Evolutionary conservation across 2,329 filamentous ascomycete genomes (phyloP), one percentile per base, ranked within the genome.

Genomic region (Paraphoma sp.): DNA sequence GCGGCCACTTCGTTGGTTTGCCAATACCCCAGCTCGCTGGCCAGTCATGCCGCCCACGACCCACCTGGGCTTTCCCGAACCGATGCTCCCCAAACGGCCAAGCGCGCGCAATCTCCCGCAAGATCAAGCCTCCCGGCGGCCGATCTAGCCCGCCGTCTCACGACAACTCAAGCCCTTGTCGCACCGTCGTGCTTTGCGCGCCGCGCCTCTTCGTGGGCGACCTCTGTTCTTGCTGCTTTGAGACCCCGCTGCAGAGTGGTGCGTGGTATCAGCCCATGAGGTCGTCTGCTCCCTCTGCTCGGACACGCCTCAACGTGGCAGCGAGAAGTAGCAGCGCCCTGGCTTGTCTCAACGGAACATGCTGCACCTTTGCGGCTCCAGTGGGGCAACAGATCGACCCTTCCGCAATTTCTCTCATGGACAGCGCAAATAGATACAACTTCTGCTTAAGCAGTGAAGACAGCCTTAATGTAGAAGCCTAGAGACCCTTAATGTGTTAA

Each of bases 101-200:
- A 36, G 33, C 33, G 33, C 9, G 53, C 57, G 48, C 60, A 62
- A 54, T 51, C 59, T 57, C 57, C 52, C 57, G 54, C 48, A 33
- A n/a, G 30, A 40, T 30, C n/a, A 40, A 33, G 11, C 30, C 6
- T 46, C 56, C 52, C 44, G 29, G 38, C 44, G 7, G 56, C 47
- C 45, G 53, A 62, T 62, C 56, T 40, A 50, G 45, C 48, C 50
- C 51, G 51, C 59, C 45, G 17, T 47, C 36, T 47, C 45, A 47
- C 42, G 51, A 51, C 46, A 43, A 47, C 47, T 23, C 29, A 50
- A 46, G 45, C 38, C 29, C 40, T 31, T 41, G 28, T 40, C 28
- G 36, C 36, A 46, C 23, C 36, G 11, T 51, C 23, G 33, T 40
- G 45, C 33, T 47, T 47, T 41, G 11, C 28, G 18, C 14, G 31